Evolutionary conservation across 768 basidiomycete genomes (phyloP), one percentile per base, ranked within the genome.

Genomic region (Daedaleopsis sinensis): DNA sequence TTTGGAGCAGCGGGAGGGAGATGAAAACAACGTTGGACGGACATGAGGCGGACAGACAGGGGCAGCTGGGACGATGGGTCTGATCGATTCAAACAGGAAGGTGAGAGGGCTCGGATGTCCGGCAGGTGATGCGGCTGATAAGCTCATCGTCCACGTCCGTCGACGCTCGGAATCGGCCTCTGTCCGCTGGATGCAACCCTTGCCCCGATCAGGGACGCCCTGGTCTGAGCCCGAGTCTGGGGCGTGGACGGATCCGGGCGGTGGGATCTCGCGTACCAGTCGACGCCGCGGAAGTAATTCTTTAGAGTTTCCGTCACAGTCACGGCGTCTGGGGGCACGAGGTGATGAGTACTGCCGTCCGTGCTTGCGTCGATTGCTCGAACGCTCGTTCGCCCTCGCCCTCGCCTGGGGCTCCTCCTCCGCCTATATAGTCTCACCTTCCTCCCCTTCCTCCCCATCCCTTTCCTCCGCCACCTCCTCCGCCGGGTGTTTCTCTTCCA

Each of bases 21-120:
- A 82, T 82, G 76, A 82, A 81, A 79, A 74, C 71, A 79, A 80
- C 80, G 81, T 78, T 80, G 79, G 53, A 48, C 56, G 56, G 61
- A 47, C 65, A 68, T 59, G 68, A 66, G 68, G 66, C 65, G 11
- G 49, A 58, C n/a, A 37, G 57, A 46, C 27, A 21, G 52, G 44
- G 52, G 49, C 42, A 58, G 47, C 49, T 58, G 55, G 59, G 59
- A 52, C 58, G 59, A 48, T 61, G 57, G 59, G 60, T 49, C 55
- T 51, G 66, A 67, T 51, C 53, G 62, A 18, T 35, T 42, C 43
- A 55, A n/a, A 42, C 43, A 42, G 58, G 44, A 52, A 53, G 39
- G 43, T 46, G 21, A 21, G 50, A 23, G 18, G 10, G 56, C 35
- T 55, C 58, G 61, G 61, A 53, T 21, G 43, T 38, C 56, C 57